Percentiles rank a stretch among this genome's conserved stretches.
Evolutionary conservation across 257 asterid species (phyloP).

Genomic region (Nicotiana benthamiana): DNA sequence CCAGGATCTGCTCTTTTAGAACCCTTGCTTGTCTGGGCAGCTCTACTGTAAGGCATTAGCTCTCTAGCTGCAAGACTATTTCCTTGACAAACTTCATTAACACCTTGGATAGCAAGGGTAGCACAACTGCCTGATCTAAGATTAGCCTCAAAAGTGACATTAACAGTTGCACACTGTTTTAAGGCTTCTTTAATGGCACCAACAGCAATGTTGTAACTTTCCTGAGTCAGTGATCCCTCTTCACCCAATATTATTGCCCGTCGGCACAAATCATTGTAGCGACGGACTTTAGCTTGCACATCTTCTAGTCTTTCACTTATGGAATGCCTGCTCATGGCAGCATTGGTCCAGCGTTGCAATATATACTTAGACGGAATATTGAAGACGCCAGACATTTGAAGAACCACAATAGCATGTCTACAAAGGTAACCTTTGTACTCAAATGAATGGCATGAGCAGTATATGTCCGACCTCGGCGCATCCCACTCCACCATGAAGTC

Average conservation of each 20-base stretch:
- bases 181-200: slow-evolving; percentile 61
- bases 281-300: slow-evolving; percentile 72
- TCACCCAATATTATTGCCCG: slow-evolving; percentile 90
- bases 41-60: slow-evolving; percentile 27
- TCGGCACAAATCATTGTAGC: slow-evolving; percentile 77
- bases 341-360: slow-evolving; percentile 90
- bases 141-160: slow-evolving; percentile 30
- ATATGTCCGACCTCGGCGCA: slow-evolving; percentile 42
- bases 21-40: slow-evolving; percentile 28
- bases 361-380: slow-evolving; percentile 64
- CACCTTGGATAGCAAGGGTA: slow-evolving; percentile 34
- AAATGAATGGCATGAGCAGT: slow-evolving; percentile 64
- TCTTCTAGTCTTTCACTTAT: slow-evolving; percentile 64
- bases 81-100: slow-evolving; percentile 29
- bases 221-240: slow-evolving; percentile 82
- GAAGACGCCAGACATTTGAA: slow-evolving; percentile 94
- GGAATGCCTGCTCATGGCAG: slow-evolving; percentile 61
- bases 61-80: slow-evolving; percentile 24
- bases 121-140: slow-evolving; percentile 29
- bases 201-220: slow-evolving; percentile 64
- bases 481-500: slow-evolving; percentile 71
- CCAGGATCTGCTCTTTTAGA: slow-evolving; percentile 54
- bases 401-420: slow-evolving; percentile 84
- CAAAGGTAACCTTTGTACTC: slow-evolving; percentile 84
- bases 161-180: slow-evolving; percentile 34